Evolutionary conservation across 2,329 filamentous ascomycete species (phyloP).

Genomic region (Thermothelomyces thermophilus): DNA sequence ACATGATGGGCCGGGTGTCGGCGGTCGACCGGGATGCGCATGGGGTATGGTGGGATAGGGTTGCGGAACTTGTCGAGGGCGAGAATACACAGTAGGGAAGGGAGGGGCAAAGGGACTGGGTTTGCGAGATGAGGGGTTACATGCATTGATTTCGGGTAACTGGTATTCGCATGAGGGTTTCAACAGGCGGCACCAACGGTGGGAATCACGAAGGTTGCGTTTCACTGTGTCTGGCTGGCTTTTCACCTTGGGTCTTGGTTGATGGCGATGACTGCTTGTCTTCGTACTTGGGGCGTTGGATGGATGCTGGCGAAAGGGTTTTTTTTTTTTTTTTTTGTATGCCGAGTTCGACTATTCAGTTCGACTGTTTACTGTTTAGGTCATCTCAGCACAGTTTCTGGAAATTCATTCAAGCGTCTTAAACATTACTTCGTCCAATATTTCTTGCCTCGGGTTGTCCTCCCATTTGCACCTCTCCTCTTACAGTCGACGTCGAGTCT

Average conservation of each 20-base stretch:
- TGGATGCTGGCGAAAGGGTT: not conserved
- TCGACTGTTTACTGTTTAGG: not conserved
- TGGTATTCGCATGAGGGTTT: not conserved
- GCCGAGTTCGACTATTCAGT: not conserved
- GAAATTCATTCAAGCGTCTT: no score
- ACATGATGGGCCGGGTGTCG: conserved; percentile 58
- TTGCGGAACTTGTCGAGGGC: conserved; percentile 50
- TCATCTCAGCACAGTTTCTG: no score
- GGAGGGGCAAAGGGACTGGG: no score
- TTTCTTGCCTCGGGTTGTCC: no score
- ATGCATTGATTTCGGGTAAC: conserved; percentile 1
- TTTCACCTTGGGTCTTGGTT: not conserved
- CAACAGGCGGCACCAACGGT: not conserved
- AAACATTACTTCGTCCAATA: no score
- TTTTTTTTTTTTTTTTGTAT: no score
- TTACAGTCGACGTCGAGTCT: no score
- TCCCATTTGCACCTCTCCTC: no score
- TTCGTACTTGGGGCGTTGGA: not conserved
- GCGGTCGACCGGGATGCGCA: conserved; percentile 63
- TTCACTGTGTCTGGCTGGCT: not conserved
- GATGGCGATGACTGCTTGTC: not conserved
- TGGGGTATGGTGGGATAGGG: conserved; percentile 62
- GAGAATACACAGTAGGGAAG: conserved; percentile 26
- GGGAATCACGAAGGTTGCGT: not conserved
- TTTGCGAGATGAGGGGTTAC: not conserved